These are phyloP conservation scores for Saccharomyces pastorianus DNA, from an alignment of 1,139 yeast genomes.

Conservation along the genomic window DNA sequence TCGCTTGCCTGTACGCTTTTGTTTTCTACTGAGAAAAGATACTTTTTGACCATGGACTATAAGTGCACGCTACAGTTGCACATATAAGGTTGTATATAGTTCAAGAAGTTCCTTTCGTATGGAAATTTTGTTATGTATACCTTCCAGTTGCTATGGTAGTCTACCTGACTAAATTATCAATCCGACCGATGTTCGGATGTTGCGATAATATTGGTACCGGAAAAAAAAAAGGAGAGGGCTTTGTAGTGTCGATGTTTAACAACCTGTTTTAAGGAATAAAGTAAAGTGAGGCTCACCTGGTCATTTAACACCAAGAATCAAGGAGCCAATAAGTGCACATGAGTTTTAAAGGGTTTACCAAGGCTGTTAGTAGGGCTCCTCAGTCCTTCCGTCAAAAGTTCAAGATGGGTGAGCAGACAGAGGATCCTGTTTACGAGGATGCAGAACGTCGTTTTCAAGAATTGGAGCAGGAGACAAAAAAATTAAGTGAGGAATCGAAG, in stretches of 20 bases:
- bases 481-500: conserved; percentile 80
- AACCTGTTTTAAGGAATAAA: background rate
- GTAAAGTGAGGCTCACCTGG: background rate
- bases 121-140: background rate
- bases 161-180: background rate
- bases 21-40: background rate
- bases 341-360: conserved; percentile 92
- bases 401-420: conserved; percentile 78
- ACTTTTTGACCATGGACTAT: background rate
- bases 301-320: background rate
- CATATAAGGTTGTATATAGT: background rate
- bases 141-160: background rate
- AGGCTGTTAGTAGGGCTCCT: conserved; percentile 79
- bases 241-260: background rate
- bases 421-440: conserved; percentile 83
- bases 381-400: conserved; percentile 69
- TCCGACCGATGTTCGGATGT: background rate
- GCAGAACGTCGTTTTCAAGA: conserved; percentile 95
- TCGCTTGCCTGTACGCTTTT: background rate
- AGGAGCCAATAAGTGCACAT: conserved; percentile 32
- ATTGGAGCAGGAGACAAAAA: conserved; percentile 80
- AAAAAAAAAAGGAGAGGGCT: background rate
- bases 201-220: background rate
- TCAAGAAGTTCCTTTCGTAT: background rate
- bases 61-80: background rate